Evolutionary conservation across 805 yeast species (phyloP), one percentile per base, ranked within the genome.

Genomic region (Candida ortonii): DNA sequence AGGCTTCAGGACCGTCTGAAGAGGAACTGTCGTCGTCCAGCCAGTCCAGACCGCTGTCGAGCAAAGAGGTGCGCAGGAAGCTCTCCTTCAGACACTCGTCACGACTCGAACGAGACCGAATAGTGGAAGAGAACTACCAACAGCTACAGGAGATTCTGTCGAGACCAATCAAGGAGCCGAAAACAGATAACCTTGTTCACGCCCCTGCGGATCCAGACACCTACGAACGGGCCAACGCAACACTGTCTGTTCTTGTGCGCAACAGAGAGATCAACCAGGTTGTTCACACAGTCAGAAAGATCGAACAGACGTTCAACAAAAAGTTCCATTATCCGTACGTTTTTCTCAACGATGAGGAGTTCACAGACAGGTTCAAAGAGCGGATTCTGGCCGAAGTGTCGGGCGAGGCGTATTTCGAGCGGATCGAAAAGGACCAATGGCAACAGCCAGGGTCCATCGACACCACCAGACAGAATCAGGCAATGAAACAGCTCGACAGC

Each of bases 241-340:
- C 95, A 1, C 68, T 86, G 31, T 52, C 83, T 12, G 75, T 85
- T 3, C 62, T 86, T 35, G 93, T 81, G n/a, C 65, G 88, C 40
- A 84, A 85, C 51, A 51, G 68, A 6, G 95, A 86, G 49, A 52
- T 71, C 13, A 46, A 46, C 0, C 67, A 58, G 1, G 65, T 85
- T 7, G 49, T 73, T 1, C 43, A 48, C 8, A 72, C 94, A 1
- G 76, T 87, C 41, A 53, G 52, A 36, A 74, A 71, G 43, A 71
- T 87, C 22, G 95, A 86, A 52, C 54, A 55, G 16, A 68, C 62
- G 2, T 86, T 85, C 64, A 86, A 86, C 53, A 42, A 59, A 16
- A 82, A 83, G 49, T 86, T 79, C 57, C 70, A 72, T 30, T 86
- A 86, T 53, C 94, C 95, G 0, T 86, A 86, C 63, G 84, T 85